Conservation (phyloP, 306 rosid genomes). For the Corylus americana region DNA sequence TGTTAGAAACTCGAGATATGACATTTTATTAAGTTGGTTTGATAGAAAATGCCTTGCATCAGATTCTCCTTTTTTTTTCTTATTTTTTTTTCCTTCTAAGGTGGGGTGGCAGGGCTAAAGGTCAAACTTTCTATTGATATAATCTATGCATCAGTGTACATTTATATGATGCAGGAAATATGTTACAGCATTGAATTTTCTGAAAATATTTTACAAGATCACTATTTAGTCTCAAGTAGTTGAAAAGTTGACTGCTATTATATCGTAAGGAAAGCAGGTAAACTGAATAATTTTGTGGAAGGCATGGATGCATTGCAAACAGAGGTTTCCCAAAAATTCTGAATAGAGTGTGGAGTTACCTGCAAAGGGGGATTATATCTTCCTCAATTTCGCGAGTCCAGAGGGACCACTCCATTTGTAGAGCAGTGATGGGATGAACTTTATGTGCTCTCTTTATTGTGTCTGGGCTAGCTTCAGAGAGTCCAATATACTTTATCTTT, state of each 20-base stretch:
- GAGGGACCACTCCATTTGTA: constrained; percentile 77
- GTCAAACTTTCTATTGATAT: background rate
- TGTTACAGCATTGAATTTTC: background rate
- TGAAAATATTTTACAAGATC: background rate
- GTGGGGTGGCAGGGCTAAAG: background rate
- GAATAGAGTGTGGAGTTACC: constrained; percentile 31
- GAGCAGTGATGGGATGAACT: constrained; percentile 77
- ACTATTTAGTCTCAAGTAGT: background rate
- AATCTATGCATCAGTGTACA: background rate
- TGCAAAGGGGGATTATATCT: constrained; percentile 67
- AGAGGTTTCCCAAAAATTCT: background rate
- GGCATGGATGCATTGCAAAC: background rate
- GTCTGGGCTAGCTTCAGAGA: constrained; percentile 68
- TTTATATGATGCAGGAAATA: background rate
- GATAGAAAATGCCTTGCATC: too few species aligned
- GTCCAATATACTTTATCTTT: constrained; percentile 61
- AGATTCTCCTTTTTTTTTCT: too few species aligned
- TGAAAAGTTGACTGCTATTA: background rate
- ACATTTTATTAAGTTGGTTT: too few species aligned
- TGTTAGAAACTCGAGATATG: too few species aligned
- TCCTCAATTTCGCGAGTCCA: constrained; percentile 77
- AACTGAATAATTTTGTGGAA: background rate
- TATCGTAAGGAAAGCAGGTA: background rate
- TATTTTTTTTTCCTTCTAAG: too few species aligned
- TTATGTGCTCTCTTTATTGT: constrained; percentile 76